These are phyloP conservation scores for Tetracladium marchalianum DNA, from an alignment of 495 filamentous ascomycete genomes.

Conservation along the genomic window DNA sequence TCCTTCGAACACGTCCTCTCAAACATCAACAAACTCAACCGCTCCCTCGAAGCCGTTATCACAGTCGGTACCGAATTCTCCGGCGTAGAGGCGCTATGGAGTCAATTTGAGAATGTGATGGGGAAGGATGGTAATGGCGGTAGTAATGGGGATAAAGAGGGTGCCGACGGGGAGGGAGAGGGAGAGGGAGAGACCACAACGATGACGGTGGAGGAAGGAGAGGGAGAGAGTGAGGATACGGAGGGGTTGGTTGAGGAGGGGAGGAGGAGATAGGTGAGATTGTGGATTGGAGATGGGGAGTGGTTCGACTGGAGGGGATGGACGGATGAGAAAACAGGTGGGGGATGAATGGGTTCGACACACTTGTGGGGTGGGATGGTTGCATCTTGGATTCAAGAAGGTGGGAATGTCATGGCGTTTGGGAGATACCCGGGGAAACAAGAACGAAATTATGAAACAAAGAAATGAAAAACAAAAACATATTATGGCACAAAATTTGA, in stretches of 20 bases:
- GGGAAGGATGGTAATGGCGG: slow-evolving; percentile 40
- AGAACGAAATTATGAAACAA: too few relatives aligned
- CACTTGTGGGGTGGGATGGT: too few relatives aligned
- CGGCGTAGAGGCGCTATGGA: slow-evolving; percentile 95
- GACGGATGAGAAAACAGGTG: too few relatives aligned
- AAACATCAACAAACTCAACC: slow-evolving; percentile 92
- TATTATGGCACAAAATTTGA: too few relatives aligned
- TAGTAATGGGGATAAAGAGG: slow-evolving; percentile 1
- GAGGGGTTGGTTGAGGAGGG: slow-evolving; percentile 4
- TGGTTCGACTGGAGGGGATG: too few relatives aligned
- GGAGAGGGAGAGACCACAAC: slow-evolving; percentile 6
- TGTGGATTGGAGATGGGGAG: too few relatives aligned
- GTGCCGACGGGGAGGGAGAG: slow-evolving; percentile 17
- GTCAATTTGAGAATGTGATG: slow-evolving; percentile 95
- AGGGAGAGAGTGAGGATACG: slow-evolving; percentile 2
- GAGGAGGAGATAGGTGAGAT: not conserved
- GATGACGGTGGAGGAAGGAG: slow-evolving; percentile 6
- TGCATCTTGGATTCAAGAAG: too few relatives aligned
- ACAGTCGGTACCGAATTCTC: slow-evolving; percentile 93
- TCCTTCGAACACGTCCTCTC: slow-evolving; percentile 89
- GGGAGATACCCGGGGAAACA: too few relatives aligned
- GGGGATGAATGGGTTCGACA: too few relatives aligned
- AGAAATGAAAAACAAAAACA: too few relatives aligned
- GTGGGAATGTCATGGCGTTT: too few relatives aligned
- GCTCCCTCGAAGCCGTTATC: slow-evolving; percentile 85